Evolutionary conservation across 768 basidiomycete genomes (phyloP).

Genomic region (Russula sp.): DNA sequence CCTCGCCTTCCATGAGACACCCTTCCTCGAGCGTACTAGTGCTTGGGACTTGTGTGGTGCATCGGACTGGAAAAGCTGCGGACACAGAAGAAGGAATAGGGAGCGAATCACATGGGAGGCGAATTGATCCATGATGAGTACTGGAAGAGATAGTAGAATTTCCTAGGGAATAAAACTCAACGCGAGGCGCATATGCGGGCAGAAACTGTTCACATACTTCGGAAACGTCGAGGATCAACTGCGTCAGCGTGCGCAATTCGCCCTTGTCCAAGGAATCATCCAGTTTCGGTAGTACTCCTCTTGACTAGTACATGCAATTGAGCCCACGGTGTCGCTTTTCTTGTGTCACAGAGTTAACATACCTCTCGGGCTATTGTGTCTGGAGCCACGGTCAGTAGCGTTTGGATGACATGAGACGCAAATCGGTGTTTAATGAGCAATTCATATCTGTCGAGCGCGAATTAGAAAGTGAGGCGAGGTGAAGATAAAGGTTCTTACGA

Average conservation of each 20-base stretch:
- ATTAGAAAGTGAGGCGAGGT: neutral
- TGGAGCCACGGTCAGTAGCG: conserved; percentile 60
- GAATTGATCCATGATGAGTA: conserved; percentile 75
- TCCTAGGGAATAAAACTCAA: conserved; percentile 40
- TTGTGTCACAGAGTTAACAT: conserved; percentile 10
- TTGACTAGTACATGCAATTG: conserved; percentile 33
- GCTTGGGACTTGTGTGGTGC: conserved; percentile 30
- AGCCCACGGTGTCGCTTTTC: neutral
- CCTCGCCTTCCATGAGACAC: conserved; percentile 70
- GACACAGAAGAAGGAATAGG: conserved; percentile 69
- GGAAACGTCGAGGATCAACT: conserved; percentile 55
- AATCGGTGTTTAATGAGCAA: conserved; percentile 71
- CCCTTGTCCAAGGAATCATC: conserved; percentile 43
- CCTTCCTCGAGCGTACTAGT: conserved; percentile 75
- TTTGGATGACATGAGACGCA: conserved; percentile 94
- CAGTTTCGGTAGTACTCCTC: conserved; percentile 45
- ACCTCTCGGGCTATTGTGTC: conserved; percentile 70
- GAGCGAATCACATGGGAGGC: conserved; percentile 87
- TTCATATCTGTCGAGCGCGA: conserved; percentile 42
- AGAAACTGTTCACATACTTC: conserved; percentile 37
- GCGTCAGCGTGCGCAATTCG: conserved; percentile 59
- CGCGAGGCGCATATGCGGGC: neutral
- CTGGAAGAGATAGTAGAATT: conserved; percentile 52
- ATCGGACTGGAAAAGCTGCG: conserved; percentile 40
- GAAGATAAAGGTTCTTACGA: conserved; percentile 54